phyloP scores from a whole-genome alignment of 495 filamentous ascomycete species.

The Neurospora discreta region DNA sequence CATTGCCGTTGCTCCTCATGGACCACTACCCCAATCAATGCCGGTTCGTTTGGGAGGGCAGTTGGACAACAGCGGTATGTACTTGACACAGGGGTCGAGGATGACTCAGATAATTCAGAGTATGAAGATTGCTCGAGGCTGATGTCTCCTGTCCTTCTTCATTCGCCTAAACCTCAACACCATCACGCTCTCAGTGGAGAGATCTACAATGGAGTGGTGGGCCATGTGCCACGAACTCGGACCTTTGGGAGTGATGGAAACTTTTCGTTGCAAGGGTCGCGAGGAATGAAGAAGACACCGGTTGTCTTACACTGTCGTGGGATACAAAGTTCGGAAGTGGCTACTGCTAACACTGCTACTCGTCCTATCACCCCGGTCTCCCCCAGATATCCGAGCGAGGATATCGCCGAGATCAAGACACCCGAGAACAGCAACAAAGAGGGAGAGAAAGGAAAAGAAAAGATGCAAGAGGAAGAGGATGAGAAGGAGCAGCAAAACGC shows the following conservation, averaged over 20 bases:
- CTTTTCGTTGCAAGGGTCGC: neutral
- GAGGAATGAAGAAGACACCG: neutral
- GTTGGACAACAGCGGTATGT: conserved; percentile 5
- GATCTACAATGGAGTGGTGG: neutral
- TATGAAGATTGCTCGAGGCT: neutral
- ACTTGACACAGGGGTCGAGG: conserved; percentile 7
- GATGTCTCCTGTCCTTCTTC: neutral
- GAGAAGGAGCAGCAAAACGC: neutral
- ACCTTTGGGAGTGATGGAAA: neutral
- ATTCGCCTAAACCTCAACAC: neutral
- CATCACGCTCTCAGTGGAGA: neutral
- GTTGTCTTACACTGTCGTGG: neutral
- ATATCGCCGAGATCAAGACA: neutral
- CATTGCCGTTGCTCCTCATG: neutral
- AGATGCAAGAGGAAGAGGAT: neutral
- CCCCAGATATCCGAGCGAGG: neutral
- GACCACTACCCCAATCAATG: neutral
- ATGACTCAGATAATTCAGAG: conserved; percentile 1
- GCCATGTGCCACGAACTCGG: neutral
- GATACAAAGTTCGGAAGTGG: neutral
- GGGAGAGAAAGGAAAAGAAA: neutral
- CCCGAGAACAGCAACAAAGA: neutral
- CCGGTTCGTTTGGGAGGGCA: conserved; percentile 7
- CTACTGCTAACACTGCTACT: no score
- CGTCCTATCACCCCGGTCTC: neutral